Evolutionary conservation across 306 rosid species (phyloP).

Genomic region (Mimosa bimucronata): DNA sequence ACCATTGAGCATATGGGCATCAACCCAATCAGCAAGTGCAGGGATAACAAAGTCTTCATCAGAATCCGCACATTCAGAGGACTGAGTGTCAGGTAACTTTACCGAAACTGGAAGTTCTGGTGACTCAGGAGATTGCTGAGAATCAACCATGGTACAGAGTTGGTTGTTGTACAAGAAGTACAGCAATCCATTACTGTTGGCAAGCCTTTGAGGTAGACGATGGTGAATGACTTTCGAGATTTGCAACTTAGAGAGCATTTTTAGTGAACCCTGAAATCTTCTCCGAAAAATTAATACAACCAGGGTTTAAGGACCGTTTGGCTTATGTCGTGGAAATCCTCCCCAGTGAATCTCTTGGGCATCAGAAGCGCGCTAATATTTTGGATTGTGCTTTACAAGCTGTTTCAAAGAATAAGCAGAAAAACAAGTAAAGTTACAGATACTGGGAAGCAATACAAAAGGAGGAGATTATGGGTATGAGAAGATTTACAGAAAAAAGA

Average conservation of each 20-base stretch:
- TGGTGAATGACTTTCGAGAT: constrained; percentile 31
- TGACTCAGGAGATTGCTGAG: constrained; percentile 49
- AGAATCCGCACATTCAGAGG: constrained; percentile 28
- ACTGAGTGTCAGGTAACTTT: constrained; percentile 47
- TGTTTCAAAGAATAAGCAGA: not conserved
- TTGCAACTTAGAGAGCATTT: constrained; percentile 53
- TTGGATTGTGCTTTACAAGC: not conserved
- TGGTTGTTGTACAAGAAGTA: constrained; percentile 34
- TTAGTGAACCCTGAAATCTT: not conserved
- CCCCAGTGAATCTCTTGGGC: not conserved
- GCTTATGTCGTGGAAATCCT: not conserved
- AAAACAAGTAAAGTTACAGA: not conserved
- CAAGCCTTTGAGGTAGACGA: constrained; percentile 28
- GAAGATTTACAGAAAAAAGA: not conserved
- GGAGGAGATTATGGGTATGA: not conserved
- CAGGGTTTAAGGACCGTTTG: not conserved
- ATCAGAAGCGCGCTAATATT: not conserved
- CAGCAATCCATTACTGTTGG: constrained; percentile 19
- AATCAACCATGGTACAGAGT: constrained; percentile 48
- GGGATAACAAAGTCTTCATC: constrained; percentile 78
- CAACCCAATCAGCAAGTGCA: constrained; percentile 77
- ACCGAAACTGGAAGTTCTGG: constrained; percentile 75
- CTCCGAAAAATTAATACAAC: not conserved
- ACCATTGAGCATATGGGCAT: constrained; percentile 41
- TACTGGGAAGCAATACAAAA: not conserved